Base-by-base conservation (phyloP, 768 basidiomycete genomes). In the Collybia mongolica region DNA sequence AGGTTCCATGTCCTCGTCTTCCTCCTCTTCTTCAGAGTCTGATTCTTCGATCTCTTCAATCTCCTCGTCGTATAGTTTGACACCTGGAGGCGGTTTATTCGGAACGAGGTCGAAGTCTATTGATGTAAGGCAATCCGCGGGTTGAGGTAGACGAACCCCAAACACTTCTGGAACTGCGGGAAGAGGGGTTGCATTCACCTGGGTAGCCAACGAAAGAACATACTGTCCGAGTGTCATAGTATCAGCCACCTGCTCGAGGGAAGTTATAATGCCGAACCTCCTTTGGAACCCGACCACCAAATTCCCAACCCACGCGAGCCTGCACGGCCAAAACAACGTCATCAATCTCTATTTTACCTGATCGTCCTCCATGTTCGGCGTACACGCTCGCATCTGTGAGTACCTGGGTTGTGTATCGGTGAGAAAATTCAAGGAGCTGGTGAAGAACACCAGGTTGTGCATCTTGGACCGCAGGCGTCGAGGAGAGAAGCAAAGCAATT, bases 221-320 rank as follows among this genome's bases (percentile, higher is more conserved):
- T 90, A 86, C 91, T 93, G 11, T n/a, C 35, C 28, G 46, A 5
- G 15, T 49, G 14, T 46, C 26, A 39, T 20, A 18, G 36, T 14
- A 24, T 44, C 19, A 46, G 20, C 20, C 24, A 11, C n/a, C 19
- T 48, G 23, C 35, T 6, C 24, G 39, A 50, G 49, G 43, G 38
- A 55, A 42, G 12, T 18, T 20, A 66, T 73, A 23, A 49, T 32
- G 14, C 11, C 32, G 32, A 32, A 93, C 91, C 82, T 93, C 91
- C 70, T 93, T 93, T 2, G 91, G 91, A 23, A 93, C 82, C 35
- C 90, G 78, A 5, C 92, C 91, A 19, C 90, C 91, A 64, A 92
- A 88, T 66, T 93, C 92, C 92, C 92, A 93, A 38, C 91, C 92
- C 3, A 93, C 92, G 49, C 91, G 83, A 5, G 90, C 90, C 65